Percentiles rank a stretch among this genome's conserved stretches.
Evolutionary conservation across 306 rosid genomes (phyloP).

Genomic region (Vigna angularis): DNA sequence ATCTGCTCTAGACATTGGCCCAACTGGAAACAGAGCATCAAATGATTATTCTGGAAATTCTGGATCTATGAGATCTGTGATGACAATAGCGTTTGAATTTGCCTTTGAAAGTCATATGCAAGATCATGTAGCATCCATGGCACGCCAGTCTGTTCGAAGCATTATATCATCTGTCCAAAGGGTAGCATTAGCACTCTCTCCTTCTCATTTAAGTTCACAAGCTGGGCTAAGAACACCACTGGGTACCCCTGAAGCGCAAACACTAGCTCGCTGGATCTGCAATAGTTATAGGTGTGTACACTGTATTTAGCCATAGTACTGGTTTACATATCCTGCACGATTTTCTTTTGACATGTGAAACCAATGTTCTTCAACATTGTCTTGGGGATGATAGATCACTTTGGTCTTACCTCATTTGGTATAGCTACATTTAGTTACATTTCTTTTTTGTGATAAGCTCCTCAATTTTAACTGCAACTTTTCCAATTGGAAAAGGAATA

Average conservation of each 20-base stretch:
- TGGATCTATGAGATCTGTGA: slow-evolving; percentile 90
- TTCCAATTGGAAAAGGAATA: slow-evolving; percentile 8
- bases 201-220: slow-evolving; percentile 86
- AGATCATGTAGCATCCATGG: slow-evolving; percentile 98
- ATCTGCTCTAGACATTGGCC: slow-evolving; percentile 94
- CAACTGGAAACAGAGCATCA: slow-evolving; percentile 73
- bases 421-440: neutral
- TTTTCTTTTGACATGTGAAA: neutral
- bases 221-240: slow-evolving; percentile 88
- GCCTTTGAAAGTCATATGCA: slow-evolving; percentile 98
- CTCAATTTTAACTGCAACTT: neutral
- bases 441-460: neutral
- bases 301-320: neutral
- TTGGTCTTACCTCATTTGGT: neutral
- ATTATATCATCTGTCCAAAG: slow-evolving; percentile 97
- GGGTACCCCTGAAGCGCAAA: slow-evolving; percentile 98
- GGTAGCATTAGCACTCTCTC: slow-evolving; percentile 97
- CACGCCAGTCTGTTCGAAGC: slow-evolving; percentile 97
- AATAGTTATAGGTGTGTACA: slow-evolving; percentile 79
- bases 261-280: slow-evolving; percentile 98
- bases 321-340: slow-evolving; percentile 14
- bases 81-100: slow-evolving; percentile 99
- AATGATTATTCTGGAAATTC: slow-evolving; percentile 69
- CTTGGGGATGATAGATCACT: neutral
- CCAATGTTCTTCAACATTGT: neutral